phyloP scores from a whole-genome alignment of 169 alveolate species.

The Perkinsus olseni region DNA sequence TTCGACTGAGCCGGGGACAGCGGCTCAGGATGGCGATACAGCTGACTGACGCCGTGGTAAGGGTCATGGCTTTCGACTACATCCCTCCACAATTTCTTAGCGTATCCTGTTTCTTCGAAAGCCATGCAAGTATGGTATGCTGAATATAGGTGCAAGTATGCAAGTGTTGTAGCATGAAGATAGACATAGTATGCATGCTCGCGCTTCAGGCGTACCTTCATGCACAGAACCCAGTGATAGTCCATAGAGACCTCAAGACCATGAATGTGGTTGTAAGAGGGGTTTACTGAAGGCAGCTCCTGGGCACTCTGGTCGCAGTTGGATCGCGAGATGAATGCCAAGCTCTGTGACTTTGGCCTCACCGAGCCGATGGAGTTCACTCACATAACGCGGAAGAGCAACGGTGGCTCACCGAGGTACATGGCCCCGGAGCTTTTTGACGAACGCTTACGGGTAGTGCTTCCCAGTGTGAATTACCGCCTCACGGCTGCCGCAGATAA shows the following conservation, averaged over 20 bases:
- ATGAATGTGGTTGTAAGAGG: neutral
- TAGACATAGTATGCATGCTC: too few relatives aligned
- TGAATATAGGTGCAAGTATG: too few relatives aligned
- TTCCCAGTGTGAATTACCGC: neutral
- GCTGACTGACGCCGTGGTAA: neutral
- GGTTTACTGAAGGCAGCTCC: neutral
- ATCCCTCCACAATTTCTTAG: too few relatives aligned
- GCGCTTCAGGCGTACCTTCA: constrained; percentile 3
- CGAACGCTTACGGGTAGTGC: neutral
- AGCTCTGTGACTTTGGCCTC: constrained; percentile 16
- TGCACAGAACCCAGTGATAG: neutral
- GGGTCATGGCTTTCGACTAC: neutral
- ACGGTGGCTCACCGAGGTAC: neutral
- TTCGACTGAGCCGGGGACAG: neutral
- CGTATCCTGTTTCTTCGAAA: too few relatives aligned
- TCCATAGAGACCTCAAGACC: constrained; percentile 14
- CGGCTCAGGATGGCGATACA: neutral
- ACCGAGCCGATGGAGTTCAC: neutral
- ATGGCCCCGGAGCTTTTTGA: constrained; percentile 16
- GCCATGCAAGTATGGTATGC: too few relatives aligned
- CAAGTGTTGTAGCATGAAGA: too few relatives aligned
- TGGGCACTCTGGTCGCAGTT: neutral
- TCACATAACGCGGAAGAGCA: neutral
- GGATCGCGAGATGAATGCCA: neutral
- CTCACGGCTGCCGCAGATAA: neutral